Conservation (phyloP, 2,329 filamentous ascomycete species). For the Fusarium odoratissimum region DNA sequence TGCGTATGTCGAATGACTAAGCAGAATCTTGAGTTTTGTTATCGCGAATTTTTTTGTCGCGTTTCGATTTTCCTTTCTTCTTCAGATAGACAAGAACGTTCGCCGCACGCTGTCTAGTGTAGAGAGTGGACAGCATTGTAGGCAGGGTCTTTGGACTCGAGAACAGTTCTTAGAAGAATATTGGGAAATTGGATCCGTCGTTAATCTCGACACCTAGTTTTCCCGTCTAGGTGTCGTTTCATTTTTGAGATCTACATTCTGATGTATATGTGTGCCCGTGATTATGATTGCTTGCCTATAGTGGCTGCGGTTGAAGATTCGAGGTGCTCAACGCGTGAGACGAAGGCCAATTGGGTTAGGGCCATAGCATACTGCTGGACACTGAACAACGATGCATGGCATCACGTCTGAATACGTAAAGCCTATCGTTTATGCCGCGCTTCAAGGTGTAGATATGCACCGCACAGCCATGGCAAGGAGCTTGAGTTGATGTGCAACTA, state of each 20-base stretch:
- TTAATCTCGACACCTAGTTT: slow-evolving; percentile 66
- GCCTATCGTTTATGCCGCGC: not conserved
- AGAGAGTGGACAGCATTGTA: slow-evolving; percentile 45
- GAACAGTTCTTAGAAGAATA: slow-evolving; percentile 59
- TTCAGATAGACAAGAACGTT: slow-evolving; percentile 65
- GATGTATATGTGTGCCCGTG: not conserved
- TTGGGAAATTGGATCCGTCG: slow-evolving; percentile 60
- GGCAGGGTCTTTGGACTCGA: slow-evolving; percentile 52
- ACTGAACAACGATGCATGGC: not conserved
- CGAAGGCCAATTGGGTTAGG: not conserved
- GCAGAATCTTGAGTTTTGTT: not conserved
- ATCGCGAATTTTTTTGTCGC: not conserved
- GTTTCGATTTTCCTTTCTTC: slow-evolving; percentile 50
- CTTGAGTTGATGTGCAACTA: not conserved
- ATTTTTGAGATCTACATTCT: slow-evolving; percentile 69
- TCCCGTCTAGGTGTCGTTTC: slow-evolving; percentile 66
- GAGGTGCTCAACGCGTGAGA: not conserved
- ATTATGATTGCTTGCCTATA: not conserved
- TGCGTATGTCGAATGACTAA: slow-evolving; percentile 16
- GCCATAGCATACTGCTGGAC: fast-evolving
- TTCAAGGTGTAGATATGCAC: not conserved
- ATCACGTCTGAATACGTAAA: not conserved
- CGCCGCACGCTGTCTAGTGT: slow-evolving; percentile 50
- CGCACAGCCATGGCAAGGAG: not conserved
- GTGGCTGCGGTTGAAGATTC: not conserved